These are phyloP conservation scores for Xylaria nigripes DNA, from an alignment of 495 filamentous ascomycete species.

Conservation along the genomic window DNA sequence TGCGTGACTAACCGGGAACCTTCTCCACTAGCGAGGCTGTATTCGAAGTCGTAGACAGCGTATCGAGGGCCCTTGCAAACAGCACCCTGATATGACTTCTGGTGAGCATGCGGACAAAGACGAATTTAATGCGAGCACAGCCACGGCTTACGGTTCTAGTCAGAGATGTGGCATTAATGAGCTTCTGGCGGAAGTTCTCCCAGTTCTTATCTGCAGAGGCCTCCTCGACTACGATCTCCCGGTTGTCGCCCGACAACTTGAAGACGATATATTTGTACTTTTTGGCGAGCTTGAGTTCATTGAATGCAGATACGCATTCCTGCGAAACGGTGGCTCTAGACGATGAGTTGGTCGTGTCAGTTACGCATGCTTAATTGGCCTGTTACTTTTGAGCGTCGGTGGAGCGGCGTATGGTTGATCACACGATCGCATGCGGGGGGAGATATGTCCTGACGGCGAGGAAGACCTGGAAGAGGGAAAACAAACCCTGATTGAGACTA, in stretches of 20 bases:
- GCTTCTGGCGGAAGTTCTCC: constrained; percentile 72
- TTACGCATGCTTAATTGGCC: constrained; percentile 1
- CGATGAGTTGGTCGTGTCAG: constrained; percentile 19
- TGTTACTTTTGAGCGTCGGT: background rate
- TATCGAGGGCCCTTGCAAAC: constrained; percentile 76
- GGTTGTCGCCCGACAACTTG: constrained; percentile 92
- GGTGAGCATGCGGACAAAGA: constrained; percentile 5
- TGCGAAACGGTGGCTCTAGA: constrained; percentile 66
- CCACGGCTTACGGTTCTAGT: constrained; percentile 30
- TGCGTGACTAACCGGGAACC: constrained; percentile 60
- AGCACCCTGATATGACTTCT: constrained; percentile 36
- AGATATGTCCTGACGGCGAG: constrained; percentile 9
- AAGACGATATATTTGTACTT: constrained; percentile 92
- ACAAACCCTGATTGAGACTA: constrained; percentile 67
- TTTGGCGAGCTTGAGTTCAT: constrained; percentile 84
- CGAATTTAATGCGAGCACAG: background rate
- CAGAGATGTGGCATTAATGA: constrained; percentile 53
- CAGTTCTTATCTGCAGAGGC: constrained; percentile 54
- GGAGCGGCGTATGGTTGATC: constrained; percentile 8
- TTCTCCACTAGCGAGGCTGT: constrained; percentile 67
- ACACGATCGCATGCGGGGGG: constrained; percentile 6
- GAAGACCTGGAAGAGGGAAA: constrained; percentile 13
- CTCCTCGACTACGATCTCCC: constrained; percentile 74
- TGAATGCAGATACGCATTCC: constrained; percentile 77
- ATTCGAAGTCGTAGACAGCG: constrained; percentile 87